Evolutionary conservation across 352 stramenopile species (phyloP).

Genomic region (Phytophthora hybrid): DNA sequence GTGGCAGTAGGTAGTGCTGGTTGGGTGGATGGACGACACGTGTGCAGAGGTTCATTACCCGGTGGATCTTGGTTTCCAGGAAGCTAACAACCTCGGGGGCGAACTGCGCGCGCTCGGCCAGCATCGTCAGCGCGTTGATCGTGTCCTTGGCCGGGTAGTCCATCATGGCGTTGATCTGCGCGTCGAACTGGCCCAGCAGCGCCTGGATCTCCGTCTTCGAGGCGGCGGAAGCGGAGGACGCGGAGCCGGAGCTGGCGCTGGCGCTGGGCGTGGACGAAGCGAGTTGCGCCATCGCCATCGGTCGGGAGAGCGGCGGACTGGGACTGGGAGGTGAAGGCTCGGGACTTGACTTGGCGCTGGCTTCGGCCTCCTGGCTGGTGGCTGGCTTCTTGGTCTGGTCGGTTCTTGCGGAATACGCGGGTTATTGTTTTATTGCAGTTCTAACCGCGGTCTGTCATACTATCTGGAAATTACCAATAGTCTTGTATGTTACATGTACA

Average conservation of each 20-base stretch:
- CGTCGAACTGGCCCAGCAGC: conserved; percentile 81
- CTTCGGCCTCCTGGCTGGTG: neutral
- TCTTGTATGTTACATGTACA: no score
- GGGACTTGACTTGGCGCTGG: no score
- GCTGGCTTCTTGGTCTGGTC: conserved; percentile 41
- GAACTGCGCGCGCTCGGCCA: conserved; percentile 79
- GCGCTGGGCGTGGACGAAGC: conserved; percentile 35
- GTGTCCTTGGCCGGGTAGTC: conserved; percentile 90
- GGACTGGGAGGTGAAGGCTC: neutral
- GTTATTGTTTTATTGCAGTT: no score
- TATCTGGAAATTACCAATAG: no score
- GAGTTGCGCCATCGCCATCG: conserved; percentile 65
- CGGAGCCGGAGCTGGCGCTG: conserved; percentile 10
- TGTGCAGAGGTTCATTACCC: conserved; percentile 53
- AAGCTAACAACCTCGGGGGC: conserved; percentile 88
- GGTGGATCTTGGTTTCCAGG: conserved; percentile 91
- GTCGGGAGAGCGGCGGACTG: conserved; percentile 5
- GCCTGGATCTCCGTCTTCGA: conserved; percentile 52
- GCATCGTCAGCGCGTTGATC: conserved; percentile 91
- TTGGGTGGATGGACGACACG: neutral
- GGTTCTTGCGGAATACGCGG: no score
- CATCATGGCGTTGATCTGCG: conserved; percentile 88
- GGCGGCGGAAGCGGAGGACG: conserved; percentile 26
- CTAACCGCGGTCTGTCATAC: no score
- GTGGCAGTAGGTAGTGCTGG: neutral